Evolutionary conservation across 495 filamentous ascomycete genomes (phyloP).

Genomic region (Xylaria longipes): DNA sequence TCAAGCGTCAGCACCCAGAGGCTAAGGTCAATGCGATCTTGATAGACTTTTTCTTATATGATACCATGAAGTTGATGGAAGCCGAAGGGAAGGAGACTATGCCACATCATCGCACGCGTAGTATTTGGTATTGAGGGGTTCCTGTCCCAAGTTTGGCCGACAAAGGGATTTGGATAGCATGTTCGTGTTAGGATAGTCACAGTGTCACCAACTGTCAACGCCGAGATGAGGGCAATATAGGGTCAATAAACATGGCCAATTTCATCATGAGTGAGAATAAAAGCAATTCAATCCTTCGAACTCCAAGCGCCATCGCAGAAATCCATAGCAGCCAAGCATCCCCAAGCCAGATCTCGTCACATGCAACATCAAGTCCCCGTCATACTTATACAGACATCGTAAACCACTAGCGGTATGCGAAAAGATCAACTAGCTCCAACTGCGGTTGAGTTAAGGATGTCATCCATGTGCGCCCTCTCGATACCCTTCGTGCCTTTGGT

Average conservation of each 20-base stretch:
- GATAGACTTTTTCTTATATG: slow-evolving; percentile 97
- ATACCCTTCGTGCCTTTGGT: slow-evolving; percentile 50
- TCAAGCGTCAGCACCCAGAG: slow-evolving; percentile 72
- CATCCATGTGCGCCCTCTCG: slow-evolving; percentile 80
- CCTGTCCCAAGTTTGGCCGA: neutral
- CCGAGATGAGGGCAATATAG: neutral
- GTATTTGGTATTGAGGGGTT: slow-evolving; percentile 84
- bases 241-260: neutral
- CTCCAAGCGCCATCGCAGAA: slow-evolving; percentile 40
- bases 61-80: slow-evolving; percentile 87
- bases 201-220: neutral
- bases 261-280: slow-evolving; percentile 13
- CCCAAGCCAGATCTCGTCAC: slow-evolving; percentile 18
- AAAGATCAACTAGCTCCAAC: slow-evolving; percentile 40
- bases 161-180: neutral
- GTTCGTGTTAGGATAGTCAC: neutral
- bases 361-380: slow-evolving; percentile 9
- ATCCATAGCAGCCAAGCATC: slow-evolving; percentile 9
- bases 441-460: slow-evolving; percentile 65
- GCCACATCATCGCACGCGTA: slow-evolving; percentile 91
- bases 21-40: slow-evolving; percentile 82
- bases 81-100: slow-evolving; percentile 63
- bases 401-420: neutral
- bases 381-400: slow-evolving; percentile 23
- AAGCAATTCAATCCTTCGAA: slow-evolving; percentile 24